Evolutionary conservation across 2,329 filamentous ascomycete species (phyloP).

Genomic region (Ascomycota sp.): DNA sequence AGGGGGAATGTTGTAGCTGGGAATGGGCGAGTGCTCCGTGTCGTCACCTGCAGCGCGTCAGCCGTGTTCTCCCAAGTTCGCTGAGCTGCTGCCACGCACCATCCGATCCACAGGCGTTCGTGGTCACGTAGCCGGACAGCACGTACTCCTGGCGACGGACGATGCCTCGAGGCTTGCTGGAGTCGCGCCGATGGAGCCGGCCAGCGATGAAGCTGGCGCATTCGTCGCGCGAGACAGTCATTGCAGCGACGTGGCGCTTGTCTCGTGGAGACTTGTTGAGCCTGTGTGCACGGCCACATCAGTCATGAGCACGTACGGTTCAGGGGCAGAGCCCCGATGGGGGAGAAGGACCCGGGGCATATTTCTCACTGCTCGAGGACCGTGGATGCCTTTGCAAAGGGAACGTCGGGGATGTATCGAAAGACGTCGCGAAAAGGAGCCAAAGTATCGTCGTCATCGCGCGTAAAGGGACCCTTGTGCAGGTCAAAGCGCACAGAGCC

Average conservation of each 20-base stretch:
- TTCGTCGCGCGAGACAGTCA: slow-evolving; percentile 18
- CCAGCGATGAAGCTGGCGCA: slow-evolving; percentile 25
- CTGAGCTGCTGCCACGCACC: slow-evolving; percentile 4
- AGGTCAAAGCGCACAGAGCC: slow-evolving; percentile 41
- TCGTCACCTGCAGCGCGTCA: slow-evolving; percentile 22
- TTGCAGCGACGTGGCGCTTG: slow-evolving; percentile 15
- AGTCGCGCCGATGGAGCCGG: slow-evolving; percentile 5
- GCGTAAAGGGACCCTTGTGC: slow-evolving; percentile 40
- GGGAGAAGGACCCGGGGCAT: too few relatives aligned
- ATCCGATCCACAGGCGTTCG: slow-evolving; percentile 33
- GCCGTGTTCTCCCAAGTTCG: neutral
- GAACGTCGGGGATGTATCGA: slow-evolving; percentile 30
- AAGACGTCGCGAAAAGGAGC: slow-evolving; percentile 33
- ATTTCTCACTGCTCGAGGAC: slow-evolving; percentile 9
- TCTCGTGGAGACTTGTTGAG: slow-evolving; percentile 21
- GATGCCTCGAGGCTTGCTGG: slow-evolving; percentile 13
- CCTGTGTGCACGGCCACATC: too few relatives aligned
- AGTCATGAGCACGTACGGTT: too few relatives aligned
- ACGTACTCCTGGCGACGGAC: slow-evolving; percentile 27
- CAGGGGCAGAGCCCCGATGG: too few relatives aligned
- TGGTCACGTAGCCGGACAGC: slow-evolving; percentile 30
- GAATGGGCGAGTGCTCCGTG: slow-evolving; percentile 26
- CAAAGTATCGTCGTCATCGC: slow-evolving; percentile 29
- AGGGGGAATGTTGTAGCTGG: slow-evolving; percentile 24
- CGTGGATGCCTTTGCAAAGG: slow-evolving; percentile 20